Evolutionary conservation across 2,329 filamentous ascomycete species (phyloP), one percentile per base, ranked within the genome.

Genomic region (Chalaropsis ovoidea): DNA sequence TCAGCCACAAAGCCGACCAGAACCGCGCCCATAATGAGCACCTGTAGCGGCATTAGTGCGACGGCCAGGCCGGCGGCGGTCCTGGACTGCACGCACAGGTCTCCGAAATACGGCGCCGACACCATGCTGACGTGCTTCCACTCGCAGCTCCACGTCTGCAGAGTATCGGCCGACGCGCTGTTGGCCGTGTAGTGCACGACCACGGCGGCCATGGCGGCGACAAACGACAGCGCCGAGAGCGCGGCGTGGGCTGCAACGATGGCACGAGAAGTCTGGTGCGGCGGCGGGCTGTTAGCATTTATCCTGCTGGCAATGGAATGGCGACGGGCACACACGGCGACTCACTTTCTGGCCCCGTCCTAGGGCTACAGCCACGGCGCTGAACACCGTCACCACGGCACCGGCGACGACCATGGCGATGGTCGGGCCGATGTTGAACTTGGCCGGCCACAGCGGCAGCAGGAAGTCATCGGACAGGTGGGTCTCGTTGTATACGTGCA

Each of bases 121-220:
- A 70, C 70, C 81, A 86, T 84, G 67, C 74, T 72, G n/a, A 85
- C 74, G 24, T 75, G 70, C 8, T 75, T 73, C 83, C 84, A 86
- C 68, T 82, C 81, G 72, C 84, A 86, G 49, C 78, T 81, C 84
- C 84, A 86, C 73, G 81, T 84, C 71, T 85, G 77, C 11, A 86
- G 73, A 6, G 81, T 83, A 10, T 39, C 17, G 2, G 42, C 39
- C 13, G 54, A 45, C 8, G 60, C 62, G 27, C 39, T 42, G 22
- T 65, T 61, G 43, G 49, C 49, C 5, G 47, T 41, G 42, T 62
- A 60, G 35, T 67, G 66, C 45, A 63, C 41, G 71, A 84, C 81
- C 67, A 75, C 74, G 8, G 75, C 76, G 15, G 73, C 74, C 2
- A 83, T 85, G 19, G 77, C 72, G 69, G 84, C 81, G 72, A 82